Evolutionary conservation across 805 yeast genomes (phyloP).

Genomic region (Zygoascus flipseniorum): DNA sequence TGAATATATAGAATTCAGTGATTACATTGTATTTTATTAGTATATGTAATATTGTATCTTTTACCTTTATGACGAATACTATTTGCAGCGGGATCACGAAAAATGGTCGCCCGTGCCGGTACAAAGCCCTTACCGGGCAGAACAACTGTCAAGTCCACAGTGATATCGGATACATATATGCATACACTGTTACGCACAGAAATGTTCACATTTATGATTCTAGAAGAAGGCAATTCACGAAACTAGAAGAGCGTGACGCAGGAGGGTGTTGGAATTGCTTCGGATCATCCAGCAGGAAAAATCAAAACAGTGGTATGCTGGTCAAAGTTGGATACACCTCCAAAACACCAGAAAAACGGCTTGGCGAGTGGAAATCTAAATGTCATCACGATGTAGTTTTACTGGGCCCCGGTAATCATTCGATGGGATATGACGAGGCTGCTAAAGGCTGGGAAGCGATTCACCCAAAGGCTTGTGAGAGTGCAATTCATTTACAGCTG

Average conservation of each 20-base stretch:
- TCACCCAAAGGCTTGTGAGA: conserved; percentile 18
- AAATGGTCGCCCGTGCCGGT: conserved; percentile 16
- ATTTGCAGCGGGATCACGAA: conserved; percentile 18
- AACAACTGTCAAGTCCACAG: background rate
- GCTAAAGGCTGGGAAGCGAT: conserved; percentile 22
- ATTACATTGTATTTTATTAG: no score
- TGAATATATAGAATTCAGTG: background rate
- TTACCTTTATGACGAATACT: background rate
- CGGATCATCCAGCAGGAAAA: background rate
- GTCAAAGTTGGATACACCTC: conserved; percentile 27
- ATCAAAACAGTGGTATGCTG: conserved; percentile 8
- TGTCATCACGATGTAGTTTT: conserved; percentile 16
- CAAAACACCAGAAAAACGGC: conserved; percentile 18
- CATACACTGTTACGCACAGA: conserved; percentile 19
- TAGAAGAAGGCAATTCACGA: conserved; percentile 8
- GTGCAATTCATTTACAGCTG: conserved; percentile 16
- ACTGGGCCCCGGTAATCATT: background rate
- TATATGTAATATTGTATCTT: background rate
- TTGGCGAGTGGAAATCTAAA: conserved; percentile 24
- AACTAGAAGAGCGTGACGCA: conserved; percentile 3
- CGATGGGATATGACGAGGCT: background rate
- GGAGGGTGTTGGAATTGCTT: background rate
- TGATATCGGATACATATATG: conserved; percentile 21
- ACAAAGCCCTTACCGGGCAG: background rate
- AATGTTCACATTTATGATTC: conserved; percentile 21